A percentile compares a stretch with the other conserved stretches of the same genome.
These are phyloP conservation scores for Clarireedia monteithiana DNA, from an alignment of 2,329 filamentous ascomycete genomes.

Conservation along the genomic window DNA sequence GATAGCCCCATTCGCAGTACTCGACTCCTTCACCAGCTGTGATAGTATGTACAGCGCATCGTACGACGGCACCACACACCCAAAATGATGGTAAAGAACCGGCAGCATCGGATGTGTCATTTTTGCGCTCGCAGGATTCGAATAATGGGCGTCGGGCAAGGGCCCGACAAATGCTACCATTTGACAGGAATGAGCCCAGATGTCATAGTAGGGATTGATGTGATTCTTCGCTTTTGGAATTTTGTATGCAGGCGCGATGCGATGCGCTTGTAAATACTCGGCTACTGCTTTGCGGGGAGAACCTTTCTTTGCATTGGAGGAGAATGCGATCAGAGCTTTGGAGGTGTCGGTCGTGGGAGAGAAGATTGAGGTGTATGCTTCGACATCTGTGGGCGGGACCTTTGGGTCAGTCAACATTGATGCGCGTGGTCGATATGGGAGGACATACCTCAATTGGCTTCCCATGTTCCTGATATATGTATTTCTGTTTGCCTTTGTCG, in stretches of 20 bases:
- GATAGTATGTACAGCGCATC: conserved; percentile 55
- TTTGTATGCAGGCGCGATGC: conserved; percentile 39
- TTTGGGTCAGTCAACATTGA: conserved; percentile 15
- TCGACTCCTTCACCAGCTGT: conserved; percentile 35
- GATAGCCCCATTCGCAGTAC: conserved; percentile 40
- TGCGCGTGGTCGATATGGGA: background rate
- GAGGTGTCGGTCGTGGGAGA: conserved; percentile 48
- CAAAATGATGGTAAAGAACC: conserved; percentile 72
- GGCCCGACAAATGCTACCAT: conserved; percentile 51
- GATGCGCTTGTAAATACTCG: conserved; percentile 44
- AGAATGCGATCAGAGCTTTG: conserved; percentile 55
- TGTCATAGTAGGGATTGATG: conserved; percentile 59
- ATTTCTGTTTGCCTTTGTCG: conserved; percentile 14
- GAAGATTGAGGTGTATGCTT: conserved; percentile 62
- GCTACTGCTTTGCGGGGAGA: conserved; percentile 52
- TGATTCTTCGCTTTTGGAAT: conserved; percentile 40
- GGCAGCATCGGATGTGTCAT: conserved; percentile 62
- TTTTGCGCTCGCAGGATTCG: conserved; percentile 38
- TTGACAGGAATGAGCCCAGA: conserved; percentile 58
- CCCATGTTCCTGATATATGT: conserved; percentile 21
- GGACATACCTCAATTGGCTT: conserved; percentile 14
- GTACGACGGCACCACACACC: conserved; percentile 62
- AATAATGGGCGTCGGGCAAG: conserved; percentile 45
- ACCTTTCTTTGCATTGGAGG: conserved; percentile 56
- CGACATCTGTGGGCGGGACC: conserved; percentile 42